Base-by-base conservation (phyloP, 805 yeast genomes). In the Saturnispora silvae region DNA sequence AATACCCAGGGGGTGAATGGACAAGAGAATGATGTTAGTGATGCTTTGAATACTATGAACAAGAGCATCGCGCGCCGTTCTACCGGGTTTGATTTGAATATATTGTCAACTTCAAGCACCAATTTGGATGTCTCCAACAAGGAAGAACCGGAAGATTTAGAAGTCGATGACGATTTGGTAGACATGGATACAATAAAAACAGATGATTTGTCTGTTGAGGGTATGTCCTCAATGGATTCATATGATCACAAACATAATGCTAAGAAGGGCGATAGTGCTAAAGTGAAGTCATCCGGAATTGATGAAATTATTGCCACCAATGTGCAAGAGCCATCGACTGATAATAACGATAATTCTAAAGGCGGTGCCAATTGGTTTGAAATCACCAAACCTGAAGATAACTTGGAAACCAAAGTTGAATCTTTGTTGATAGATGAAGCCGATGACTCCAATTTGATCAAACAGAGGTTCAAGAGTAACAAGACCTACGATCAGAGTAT, bases 381-480 rank as follows among this genome's bases (percentile, higher is more conserved):
- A n/a, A n/a, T n/a, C n/a, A n/a, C n/a, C n/a, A n/a, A n/a, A n/a
- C n/a, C n/a, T n/a, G n/a, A n/a, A n/a, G n/a, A n/a, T n/a, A n/a
- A n/a, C n/a, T n/a, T n/a, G n/a, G n/a, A n/a, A n/a, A n/a, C n/a
- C n/a, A n/a, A n/a, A n/a, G n/a, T n/a, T n/a, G n/a, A n/a, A n/a
- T n/a, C n/a, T n/a, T n/a, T n/a, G n/a, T n/a, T n/a, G n/a, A n/a
- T n/a, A n/a, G n/a, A n/a, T n/a, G n/a, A n/a, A n/a, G n/a, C n/a
- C n/a, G n/a, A n/a, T n/a, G n/a, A n/a, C n/a, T n/a, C n/a, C n/a
- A n/a, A n/a, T n/a, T 62, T 84, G 43, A 62, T 83, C 26, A 67
- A 75, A 33, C 68, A 75, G 33, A 68, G 84, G 43, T 68, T 70
- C 35, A 67, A 69, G 44, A 76, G 72, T 34, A 72, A 80, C 34